Evolutionary conservation across 169 alveolate genomes (phyloP).

Genomic region (Plasmodium cynomolgi): DNA sequence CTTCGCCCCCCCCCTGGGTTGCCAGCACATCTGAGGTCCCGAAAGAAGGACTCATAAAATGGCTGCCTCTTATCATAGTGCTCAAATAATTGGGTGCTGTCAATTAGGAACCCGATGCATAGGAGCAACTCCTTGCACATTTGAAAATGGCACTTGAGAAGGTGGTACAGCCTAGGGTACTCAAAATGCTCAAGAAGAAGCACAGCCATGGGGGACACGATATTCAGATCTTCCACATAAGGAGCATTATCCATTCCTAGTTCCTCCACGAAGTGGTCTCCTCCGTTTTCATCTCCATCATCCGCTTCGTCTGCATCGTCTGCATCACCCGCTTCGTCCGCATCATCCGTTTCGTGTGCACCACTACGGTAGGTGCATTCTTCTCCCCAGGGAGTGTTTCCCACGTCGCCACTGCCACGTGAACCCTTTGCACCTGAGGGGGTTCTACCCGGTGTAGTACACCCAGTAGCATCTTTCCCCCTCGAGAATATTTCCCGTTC

Average conservation of each 20-base stretch:
- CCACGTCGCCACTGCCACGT: not conserved
- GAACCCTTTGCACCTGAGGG: not conserved
- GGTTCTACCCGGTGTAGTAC: not conserved
- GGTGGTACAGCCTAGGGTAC: slow-evolving; percentile 44
- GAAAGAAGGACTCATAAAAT: slow-evolving; percentile 41
- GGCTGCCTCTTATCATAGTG: slow-evolving; percentile 45
- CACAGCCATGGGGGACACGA: slow-evolving; percentile 47
- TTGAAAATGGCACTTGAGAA: slow-evolving; percentile 54
- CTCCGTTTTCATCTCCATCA: not conserved
- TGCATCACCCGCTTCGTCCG: not conserved
- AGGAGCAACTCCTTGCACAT: slow-evolving; percentile 55
- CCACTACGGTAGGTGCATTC: not conserved
- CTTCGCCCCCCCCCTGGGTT: not conserved
- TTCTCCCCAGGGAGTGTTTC: not conserved
- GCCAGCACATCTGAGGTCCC: not conserved
- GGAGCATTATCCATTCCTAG: slow-evolving; percentile 31
- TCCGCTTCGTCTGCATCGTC: not conserved
- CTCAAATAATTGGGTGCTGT: slow-evolving; percentile 6
- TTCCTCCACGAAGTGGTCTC: slow-evolving; percentile 23
- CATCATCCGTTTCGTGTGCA: not conserved
- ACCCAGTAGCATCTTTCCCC: not conserved
- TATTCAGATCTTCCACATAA: slow-evolving; percentile 15
- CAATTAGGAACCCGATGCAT: slow-evolving; percentile 68
- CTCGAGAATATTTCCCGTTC: slow-evolving; percentile 5
- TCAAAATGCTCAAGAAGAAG: slow-evolving; percentile 55